phyloP scores from a whole-genome alignment of 176 grass and related monocot species.

The Thalia dealbata region DNA sequence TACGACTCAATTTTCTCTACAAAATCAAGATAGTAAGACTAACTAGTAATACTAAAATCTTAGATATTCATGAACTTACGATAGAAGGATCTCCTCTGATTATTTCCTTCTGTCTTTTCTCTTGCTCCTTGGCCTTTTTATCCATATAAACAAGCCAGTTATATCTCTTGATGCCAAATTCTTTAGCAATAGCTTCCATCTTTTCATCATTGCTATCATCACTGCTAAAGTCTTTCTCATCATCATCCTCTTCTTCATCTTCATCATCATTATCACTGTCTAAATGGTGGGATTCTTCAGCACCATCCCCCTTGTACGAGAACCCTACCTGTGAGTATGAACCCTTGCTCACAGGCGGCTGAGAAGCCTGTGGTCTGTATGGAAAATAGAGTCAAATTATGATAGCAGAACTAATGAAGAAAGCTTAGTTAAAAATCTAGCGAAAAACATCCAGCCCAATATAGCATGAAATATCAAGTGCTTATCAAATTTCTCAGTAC shows the following conservation, averaged over 20 bases:
- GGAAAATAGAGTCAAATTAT: not conserved
- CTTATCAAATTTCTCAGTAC: too few relatives aligned
- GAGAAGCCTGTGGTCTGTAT: constrained; percentile 60
- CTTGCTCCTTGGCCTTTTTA: constrained; percentile 91
- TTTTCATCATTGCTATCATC: constrained; percentile 91
- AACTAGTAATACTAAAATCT: not conserved
- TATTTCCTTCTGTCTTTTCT: constrained; percentile 82
- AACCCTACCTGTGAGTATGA: constrained; percentile 94
- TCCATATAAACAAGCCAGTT: constrained; percentile 98
- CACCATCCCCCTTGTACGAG: constrained; percentile 66
- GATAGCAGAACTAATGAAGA: not conserved
- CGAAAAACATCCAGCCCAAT: not conserved
- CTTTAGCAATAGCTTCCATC: constrained; percentile 92
- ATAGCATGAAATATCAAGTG: not conserved
- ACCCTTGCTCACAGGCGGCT: constrained; percentile 71
- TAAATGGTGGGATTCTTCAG: constrained; percentile 54
- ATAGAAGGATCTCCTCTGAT: constrained; percentile 92
- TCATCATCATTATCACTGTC: constrained; percentile 77
- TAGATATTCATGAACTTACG: constrained; percentile 35
- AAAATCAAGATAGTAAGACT: not conserved
- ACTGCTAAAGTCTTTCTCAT: constrained; percentile 85
- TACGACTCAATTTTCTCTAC: constrained; percentile 90
- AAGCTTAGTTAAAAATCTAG: not conserved
- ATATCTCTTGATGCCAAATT: constrained; percentile 95
- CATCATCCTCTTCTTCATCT: constrained; percentile 66